Percentiles rank a stretch among this genome's conserved stretches.
phyloP scores from a whole-genome alignment of 345 rosid species.

The Eutrema japonicum region DNA sequence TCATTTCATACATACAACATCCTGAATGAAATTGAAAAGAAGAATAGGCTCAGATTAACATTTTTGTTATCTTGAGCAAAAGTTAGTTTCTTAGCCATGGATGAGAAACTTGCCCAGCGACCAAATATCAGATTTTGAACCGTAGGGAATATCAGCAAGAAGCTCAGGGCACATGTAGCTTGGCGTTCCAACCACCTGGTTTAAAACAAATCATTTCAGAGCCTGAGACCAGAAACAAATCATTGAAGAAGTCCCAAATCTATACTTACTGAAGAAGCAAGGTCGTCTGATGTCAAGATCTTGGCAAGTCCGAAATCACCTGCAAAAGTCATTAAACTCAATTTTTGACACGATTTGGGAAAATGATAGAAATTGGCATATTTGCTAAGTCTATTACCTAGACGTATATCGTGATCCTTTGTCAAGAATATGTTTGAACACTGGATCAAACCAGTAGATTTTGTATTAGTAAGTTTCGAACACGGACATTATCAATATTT shows the following conservation, averaged over 20 bases:
- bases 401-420: conserved; percentile 86
- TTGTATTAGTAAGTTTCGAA: conserved; percentile 21
- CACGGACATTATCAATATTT: background rate
- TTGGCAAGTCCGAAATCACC: conserved; percentile 99
- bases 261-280: conserved; percentile 87
- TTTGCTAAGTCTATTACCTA: conserved; percentile 61
- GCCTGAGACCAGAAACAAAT: conserved; percentile 23
- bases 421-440: conserved; percentile 97
- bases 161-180: conserved; percentile 99
- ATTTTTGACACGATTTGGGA: background rate
- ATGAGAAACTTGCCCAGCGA: conserved; percentile 69
- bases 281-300: conserved; percentile 93
- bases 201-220: conserved; percentile 20
- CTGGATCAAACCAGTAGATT: conserved; percentile 45
- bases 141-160: conserved; percentile 99
- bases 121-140: conserved; percentile 98
- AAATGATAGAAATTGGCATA: conserved; percentile 7
- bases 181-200: conserved; percentile 98
- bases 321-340: conserved; percentile 40
- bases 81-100: conserved; percentile 20
- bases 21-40: conserved; percentile 54
- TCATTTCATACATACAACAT: conserved; percentile 98
- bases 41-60: conserved; percentile 29
- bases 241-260: background rate
- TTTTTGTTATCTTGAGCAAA: conserved; percentile 11